Evolutionary conservation across 805 yeast genomes (phyloP), one percentile per base, ranked within the genome.

Genomic region (Wickerhamomyces mucosus): DNA sequence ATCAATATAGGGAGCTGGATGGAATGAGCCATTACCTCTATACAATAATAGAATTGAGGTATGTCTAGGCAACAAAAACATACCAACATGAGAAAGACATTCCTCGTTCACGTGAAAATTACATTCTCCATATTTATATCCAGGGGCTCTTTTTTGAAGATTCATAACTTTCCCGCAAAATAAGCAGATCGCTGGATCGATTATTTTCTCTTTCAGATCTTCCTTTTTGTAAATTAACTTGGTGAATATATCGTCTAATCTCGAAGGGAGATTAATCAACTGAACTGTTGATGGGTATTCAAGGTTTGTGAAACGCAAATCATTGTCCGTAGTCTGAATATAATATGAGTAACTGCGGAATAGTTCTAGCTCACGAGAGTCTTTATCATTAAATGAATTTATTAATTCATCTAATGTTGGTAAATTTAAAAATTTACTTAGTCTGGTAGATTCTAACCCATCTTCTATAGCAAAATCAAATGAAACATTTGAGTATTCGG

Each of bases 111-210:
- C 62, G 52, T 89, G 97, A 28, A 71, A 65, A 13, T 78, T 80
- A 50, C 97, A 89, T 40, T 85, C 84, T 0, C 97, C 97, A 14
- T 59, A 55, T 4, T 55, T 53, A 26, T 64, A 67, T 0, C 75
- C 77, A 31, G 69, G 63, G 13, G 75, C 69, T 25, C 61, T 53
- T 38, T 60, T 72, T 46, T 88, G 96, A n/a, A 76, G 57, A 39
- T 76, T 75, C 15, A 83, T 64, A 7, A 76, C 63, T 9, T 59
- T 56, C 1, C 86, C 92, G 56, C 98, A 92, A 39, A 78, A 78
- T 33, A 89, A 56, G 48, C 98, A 89, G 8, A 89, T 61, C 0
- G 94, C 95, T 0, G 95, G 92, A 41, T 88, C 94, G 0, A 67
- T 61, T 13, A 66, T 19, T 61, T 64, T 44, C 50, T 56, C 15